Evolutionary conservation across 2,329 filamentous ascomycete species (phyloP).

Genomic region (Niveomyces coronatus): DNA sequence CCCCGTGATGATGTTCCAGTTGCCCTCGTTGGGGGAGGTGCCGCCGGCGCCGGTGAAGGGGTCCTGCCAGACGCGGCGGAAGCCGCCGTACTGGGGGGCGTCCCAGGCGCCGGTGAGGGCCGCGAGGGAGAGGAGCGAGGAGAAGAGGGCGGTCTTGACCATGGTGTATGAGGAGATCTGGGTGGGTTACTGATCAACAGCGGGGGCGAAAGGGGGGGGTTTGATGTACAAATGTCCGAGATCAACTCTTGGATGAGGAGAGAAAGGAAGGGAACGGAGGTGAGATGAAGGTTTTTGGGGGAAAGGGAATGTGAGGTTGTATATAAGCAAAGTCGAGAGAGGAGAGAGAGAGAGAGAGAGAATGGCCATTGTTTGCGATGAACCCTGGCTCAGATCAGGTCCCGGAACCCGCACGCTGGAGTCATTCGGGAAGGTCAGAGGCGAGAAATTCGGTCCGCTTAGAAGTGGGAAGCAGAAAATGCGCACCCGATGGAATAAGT

Average conservation of each 20-base stretch:
- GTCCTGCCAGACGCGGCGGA: constrained; percentile 32
- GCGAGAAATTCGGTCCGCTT: no score
- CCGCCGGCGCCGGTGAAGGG: constrained; percentile 29
- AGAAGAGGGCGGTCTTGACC: constrained; percentile 14
- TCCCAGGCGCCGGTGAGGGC: constrained; percentile 25
- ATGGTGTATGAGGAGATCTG: constrained; percentile 11
- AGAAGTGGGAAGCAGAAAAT: not conserved
- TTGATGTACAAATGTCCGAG: constrained; percentile 1
- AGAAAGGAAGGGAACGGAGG: not conserved
- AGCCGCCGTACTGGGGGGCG: constrained; percentile 29
- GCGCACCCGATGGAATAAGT: constrained; percentile 1
- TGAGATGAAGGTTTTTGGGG: not conserved
- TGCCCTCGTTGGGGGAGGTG: constrained; percentile 20
- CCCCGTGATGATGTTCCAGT: constrained; percentile 32
- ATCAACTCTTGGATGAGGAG: constrained; percentile 1
- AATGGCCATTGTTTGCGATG: not conserved
- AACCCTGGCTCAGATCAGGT: not conserved
- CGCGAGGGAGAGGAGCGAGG: constrained; percentile 20
- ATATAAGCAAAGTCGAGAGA: constrained; percentile 1
- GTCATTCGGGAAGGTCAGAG: constrained; percentile 10
- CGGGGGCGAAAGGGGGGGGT: no score
- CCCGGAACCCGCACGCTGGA: not conserved
- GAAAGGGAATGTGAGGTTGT: constrained; percentile 4
- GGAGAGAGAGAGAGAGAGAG: no score
- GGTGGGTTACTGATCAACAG: not conserved